Evolutionary conservation across 352 stramenopile species (phyloP), one percentile per base, ranked within the genome.

Genomic region (Globisporangium mamillatum): DNA sequence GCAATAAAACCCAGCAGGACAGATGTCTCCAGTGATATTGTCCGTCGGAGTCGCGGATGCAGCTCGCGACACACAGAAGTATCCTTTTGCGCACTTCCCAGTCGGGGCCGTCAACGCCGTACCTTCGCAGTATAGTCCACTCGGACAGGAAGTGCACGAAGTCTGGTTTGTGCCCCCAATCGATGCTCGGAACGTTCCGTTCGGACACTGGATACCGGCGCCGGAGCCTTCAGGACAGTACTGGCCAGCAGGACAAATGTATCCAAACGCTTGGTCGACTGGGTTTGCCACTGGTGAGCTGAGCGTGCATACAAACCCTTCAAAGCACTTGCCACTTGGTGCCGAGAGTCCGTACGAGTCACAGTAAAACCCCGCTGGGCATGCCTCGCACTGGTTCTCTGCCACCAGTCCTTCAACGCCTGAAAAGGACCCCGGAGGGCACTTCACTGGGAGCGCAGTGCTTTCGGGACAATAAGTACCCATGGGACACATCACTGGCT

Each of bases 281-380:
- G 84, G 83, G 56, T 91, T 95, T 20, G 78, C 64, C 48, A 91
- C 73, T 8, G 81, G 76, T 0, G 86, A 97, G 14, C 48, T 81
- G 60, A 70, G 81, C 4, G 63, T 56, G 48, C 86, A 94, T 2
- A 92, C 73, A 68, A 89, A 92, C 0, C 86, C 86, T 66, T 81
- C 82, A 9, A 91, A 76, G 61, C 86, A 94, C 4, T 69, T 72
- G 0, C 79, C 84, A 68, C 82, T 92, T 18, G 78, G 80, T 3
- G 56, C 44, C 0, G 68, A 80, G 1, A 90, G 65, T 1, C 85
- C 89, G 58, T 90, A 94, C 18, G 91, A 89, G 58, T 98, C 92
- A 69, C 94, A 98, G 55, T 92, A 98, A 27, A 75, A 83, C 0
- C 94, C 94, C 9, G 81, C 73, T 10, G 87, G 77, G 73, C 94